These are phyloP conservation scores for Aspergillus proliferans DNA, from an alignment of 2,329 filamentous ascomycete genomes.

Conservation along the genomic window DNA sequence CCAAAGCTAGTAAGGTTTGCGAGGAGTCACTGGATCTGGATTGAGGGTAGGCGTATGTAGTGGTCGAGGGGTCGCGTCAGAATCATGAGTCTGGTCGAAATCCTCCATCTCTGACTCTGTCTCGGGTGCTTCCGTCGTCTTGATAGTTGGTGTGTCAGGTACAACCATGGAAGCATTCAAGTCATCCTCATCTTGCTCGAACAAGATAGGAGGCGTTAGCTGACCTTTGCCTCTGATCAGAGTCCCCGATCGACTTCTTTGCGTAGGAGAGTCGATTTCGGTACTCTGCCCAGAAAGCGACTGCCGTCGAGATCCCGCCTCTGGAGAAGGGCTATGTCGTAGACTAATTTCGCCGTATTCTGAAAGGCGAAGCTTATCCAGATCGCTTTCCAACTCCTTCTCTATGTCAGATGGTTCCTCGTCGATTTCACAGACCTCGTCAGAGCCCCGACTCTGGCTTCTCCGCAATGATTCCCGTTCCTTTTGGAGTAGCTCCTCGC, in stretches of 20 bases:
- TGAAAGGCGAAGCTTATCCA: slow-evolving; percentile 29
- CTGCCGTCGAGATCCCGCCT: slow-evolving; percentile 7
- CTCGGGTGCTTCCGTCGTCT: slow-evolving; percentile 8
- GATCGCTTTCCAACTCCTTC: slow-evolving; percentile 22
- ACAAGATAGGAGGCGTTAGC: slow-evolving; percentile 24
- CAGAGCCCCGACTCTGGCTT: slow-evolving; percentile 15
- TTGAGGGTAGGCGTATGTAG: slow-evolving; percentile 22
- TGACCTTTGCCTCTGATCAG: slow-evolving; percentile 22
- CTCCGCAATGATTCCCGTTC: slow-evolving; percentile 30
- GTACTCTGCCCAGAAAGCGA: slow-evolving; percentile 9
- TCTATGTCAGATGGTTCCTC: slow-evolving; percentile 15
- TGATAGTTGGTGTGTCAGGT: slow-evolving; percentile 17
- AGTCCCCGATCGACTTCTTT: slow-evolving; percentile 1
- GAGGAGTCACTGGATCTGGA: slow-evolving; percentile 21
- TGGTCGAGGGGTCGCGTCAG: slow-evolving; percentile 30
- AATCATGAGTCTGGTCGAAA: slow-evolving; percentile 18
- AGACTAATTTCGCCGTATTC: slow-evolving; percentile 28
- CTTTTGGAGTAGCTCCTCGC: slow-evolving; percentile 33
- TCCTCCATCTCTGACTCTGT: slow-evolving; percentile 11
- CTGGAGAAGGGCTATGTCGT: slow-evolving; percentile 11
- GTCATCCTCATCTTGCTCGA: slow-evolving; percentile 3
- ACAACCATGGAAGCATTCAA: slow-evolving; percentile 1
- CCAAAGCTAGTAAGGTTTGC: slow-evolving; percentile 7
- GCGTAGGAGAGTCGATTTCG: background rate
- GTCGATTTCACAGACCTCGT: slow-evolving; percentile 13